Conservation (phyloP, 768 basidiomycete genomes). For the Leccinum ochraceum region DNA sequence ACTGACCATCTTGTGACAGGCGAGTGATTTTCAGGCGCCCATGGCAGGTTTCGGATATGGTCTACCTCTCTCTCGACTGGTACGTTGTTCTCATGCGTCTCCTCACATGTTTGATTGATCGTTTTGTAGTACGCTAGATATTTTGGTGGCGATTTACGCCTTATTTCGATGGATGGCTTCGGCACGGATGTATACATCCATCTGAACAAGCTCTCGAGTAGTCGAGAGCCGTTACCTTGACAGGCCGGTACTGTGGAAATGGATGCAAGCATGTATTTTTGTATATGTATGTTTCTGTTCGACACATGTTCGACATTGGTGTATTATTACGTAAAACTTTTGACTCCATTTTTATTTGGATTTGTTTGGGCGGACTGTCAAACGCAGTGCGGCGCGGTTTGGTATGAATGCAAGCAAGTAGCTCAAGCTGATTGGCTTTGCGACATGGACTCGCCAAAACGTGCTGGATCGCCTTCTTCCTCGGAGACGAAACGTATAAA, state of each 20-base stretch:
- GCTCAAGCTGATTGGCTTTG: constrained; percentile 27
- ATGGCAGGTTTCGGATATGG: constrained; percentile 99
- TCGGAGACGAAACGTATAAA: constrained; percentile 61
- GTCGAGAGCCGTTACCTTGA: constrained; percentile 69
- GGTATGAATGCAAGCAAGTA: constrained; percentile 13
- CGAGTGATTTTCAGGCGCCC: constrained; percentile 92
- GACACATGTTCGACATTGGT: background rate
- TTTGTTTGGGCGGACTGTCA: constrained; percentile 13
- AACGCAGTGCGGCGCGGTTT: constrained; percentile 11
- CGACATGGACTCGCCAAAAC: constrained; percentile 66
- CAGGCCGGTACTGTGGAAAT: background rate
- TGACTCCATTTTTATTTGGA: constrained; percentile 16
- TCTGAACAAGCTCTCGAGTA: constrained; percentile 83
- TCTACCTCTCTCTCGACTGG: constrained; percentile 85
- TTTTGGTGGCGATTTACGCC: constrained; percentile 86
- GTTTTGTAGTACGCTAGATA: constrained; percentile 79
- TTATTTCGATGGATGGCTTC: constrained; percentile 98
- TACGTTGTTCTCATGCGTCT: constrained; percentile 37
- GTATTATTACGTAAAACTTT: background rate
- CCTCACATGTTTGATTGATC: background rate
- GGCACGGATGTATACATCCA: constrained; percentile 94
- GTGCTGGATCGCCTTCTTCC: constrained; percentile 57
- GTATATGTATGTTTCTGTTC: background rate
- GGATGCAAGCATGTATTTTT: background rate
- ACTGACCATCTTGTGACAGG: constrained; percentile 34